Evolutionary conservation across 768 basidiomycete genomes (phyloP).

Genomic region (Rhizopogon sp.): DNA sequence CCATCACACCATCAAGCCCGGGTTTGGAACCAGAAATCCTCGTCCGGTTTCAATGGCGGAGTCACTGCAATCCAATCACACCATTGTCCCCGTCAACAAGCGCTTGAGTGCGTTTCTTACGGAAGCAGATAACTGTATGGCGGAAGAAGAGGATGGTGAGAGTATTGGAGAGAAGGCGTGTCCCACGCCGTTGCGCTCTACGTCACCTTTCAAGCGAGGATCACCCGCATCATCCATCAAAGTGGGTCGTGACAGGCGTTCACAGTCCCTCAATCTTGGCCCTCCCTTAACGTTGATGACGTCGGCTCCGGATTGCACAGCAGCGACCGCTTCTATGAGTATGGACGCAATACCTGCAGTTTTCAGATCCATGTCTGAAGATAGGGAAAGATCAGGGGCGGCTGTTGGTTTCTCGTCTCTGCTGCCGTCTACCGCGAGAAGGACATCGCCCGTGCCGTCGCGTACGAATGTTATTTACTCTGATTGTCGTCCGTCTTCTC

Average conservation of each 20-base stretch:
- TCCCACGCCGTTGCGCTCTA: constrained; percentile 12
- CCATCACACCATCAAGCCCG: constrained; percentile 63
- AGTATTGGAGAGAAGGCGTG: not conserved
- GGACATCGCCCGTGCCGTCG: constrained; percentile 20
- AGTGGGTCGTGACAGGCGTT: constrained; percentile 48
- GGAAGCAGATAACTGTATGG: constrained; percentile 62
- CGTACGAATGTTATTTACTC: constrained; percentile 19
- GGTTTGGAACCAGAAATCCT: constrained; percentile 45
- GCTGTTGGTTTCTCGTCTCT: constrained; percentile 35
- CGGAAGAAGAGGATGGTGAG: constrained; percentile 50
- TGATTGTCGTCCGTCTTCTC: constrained; percentile 28
- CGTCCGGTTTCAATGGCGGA: constrained; percentile 78
- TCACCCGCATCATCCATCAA: constrained; percentile 44
- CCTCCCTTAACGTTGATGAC: constrained; percentile 26
- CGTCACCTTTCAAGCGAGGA: constrained; percentile 14
- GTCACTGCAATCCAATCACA: constrained; percentile 68
- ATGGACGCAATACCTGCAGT: constrained; percentile 25
- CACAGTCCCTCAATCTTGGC: constrained; percentile 57
- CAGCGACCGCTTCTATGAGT: constrained; percentile 25
- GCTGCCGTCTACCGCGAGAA: constrained; percentile 9
- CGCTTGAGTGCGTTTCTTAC: constrained; percentile 64
- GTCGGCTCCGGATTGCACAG: constrained; percentile 12
- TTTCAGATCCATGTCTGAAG: constrained; percentile 21
- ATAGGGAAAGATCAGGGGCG: constrained; percentile 36
- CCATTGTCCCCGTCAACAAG: constrained; percentile 62